Evolutionary conservation across 2,329 filamentous ascomycete species (phyloP).

Genomic region (Fusarium mangiferae): DNA sequence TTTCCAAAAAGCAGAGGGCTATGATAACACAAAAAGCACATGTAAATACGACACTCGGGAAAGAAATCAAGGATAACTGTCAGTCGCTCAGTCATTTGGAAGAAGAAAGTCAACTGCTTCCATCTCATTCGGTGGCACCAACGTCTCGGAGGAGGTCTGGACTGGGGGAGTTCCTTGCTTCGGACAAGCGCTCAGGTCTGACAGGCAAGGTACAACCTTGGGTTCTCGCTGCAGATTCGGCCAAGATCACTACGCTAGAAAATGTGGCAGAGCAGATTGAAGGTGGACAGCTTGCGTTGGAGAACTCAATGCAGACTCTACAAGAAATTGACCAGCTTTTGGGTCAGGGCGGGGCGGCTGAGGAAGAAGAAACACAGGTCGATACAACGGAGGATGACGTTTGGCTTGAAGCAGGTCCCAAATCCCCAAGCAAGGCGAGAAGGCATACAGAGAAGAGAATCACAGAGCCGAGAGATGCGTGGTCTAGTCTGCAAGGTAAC

Average conservation of each 20-base stretch:
- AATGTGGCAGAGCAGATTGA: constrained; percentile 69
- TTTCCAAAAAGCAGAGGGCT: constrained; percentile 67
- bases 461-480: constrained; percentile 53
- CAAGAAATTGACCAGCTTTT: constrained; percentile 62
- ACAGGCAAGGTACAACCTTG: constrained; percentile 63
- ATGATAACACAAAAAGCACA: constrained; percentile 69
- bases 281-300: constrained; percentile 65
- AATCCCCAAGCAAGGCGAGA: constrained; percentile 34
- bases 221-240: constrained; percentile 69
- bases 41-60: constrained; percentile 60
- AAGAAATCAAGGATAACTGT: constrained; percentile 61
- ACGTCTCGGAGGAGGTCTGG: constrained; percentile 51
- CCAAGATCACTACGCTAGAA: constrained; percentile 68
- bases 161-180: constrained; percentile 56
- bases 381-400: constrained; percentile 44
- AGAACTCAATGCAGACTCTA: constrained; percentile 61
- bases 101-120: constrained; percentile 71
- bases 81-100: constrained; percentile 64
- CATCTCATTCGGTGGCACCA: constrained; percentile 58
- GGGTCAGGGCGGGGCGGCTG: constrained; percentile 47
- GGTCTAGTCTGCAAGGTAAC: constrained; percentile 63
- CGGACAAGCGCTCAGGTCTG: constrained; percentile 52
- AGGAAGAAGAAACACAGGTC: constrained; percentile 34
- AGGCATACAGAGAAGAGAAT: constrained; percentile 44
- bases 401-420: constrained; percentile 51